Base-by-base conservation (phyloP, 345 rosid species). In the Boechera stricta region DNA sequence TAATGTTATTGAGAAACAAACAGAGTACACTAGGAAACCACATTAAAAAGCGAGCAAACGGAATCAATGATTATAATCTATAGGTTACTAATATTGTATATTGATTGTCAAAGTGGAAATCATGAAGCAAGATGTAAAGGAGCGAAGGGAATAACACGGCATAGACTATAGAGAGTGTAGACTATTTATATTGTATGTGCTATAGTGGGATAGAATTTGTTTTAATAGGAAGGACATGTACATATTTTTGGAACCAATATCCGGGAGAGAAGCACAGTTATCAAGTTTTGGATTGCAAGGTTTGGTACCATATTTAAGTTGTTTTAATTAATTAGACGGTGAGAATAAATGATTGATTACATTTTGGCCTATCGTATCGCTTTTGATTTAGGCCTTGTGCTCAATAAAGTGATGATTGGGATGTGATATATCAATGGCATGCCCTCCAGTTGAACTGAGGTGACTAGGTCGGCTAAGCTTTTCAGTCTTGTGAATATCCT, bases 401-500 rank as follows among this genome's bases (percentile, higher is more conserved):
- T 77, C 77, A 12, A 68, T 71, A 73, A 67, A 75, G 42, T 78
- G 79, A 65, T 72, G 80, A 67, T 31, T 77, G 52, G 81, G 57
- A 16, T 56, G 54, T 15, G 84, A 71, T 39, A 48, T 10, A 57
- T 82, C 80, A 44, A 53, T 59, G 69, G 51, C 54, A 77, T 73
- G 85, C 41, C 76, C 73, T 10, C 36, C 75, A 16, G 71, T 56
- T 49, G 82, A 67, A 67, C 60, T 69, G 6, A 57, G 61, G 63
- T 49, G 81, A 47, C 71, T 56, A 73, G 60, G 70, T 74, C 61
- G 67, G 52, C 78, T 28, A 10, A 60, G 31, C 13, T 38, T 74
- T 71, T 77, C 82, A 54, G 69, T 67, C 72, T 79, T 84, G 77
- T 71, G 74, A 61, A 86, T 79, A 56, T 79, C 69, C 72, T 86